phyloP scores from a whole-genome alignment of 1,284 basidiomycete species.

The Rhodotorula mucilaginosa region DNA sequence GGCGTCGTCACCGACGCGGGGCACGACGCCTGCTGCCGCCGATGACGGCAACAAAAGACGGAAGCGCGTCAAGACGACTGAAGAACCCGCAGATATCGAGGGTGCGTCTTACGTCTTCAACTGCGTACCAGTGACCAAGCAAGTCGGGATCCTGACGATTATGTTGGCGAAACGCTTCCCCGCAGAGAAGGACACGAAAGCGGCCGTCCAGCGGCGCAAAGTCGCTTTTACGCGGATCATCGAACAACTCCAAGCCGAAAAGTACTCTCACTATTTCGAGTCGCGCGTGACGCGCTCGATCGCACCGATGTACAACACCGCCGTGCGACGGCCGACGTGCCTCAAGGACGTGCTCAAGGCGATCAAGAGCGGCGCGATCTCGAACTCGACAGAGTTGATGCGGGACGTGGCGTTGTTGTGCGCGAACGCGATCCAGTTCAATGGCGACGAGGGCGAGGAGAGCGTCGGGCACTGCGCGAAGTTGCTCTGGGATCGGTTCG shows the following conservation, averaged over 20 bases:
- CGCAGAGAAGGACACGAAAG: constrained; percentile 23
- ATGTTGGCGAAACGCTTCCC: too few species aligned
- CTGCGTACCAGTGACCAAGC: background rate
- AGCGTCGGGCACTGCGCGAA: constrained; percentile 67
- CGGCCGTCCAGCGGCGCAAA: constrained; percentile 59
- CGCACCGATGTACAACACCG: constrained; percentile 83
- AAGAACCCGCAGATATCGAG: constrained; percentile 6
- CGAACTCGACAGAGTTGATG: constrained; percentile 78
- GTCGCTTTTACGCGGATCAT: constrained; percentile 75
- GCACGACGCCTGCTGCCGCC: background rate
- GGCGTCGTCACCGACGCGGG: background rate
- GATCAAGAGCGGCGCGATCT: constrained; percentile 76
- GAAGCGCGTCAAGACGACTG: constrained; percentile 16
- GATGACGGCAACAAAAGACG: constrained; percentile 4
- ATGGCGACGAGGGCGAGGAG: constrained; percentile 57
- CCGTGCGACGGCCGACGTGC: constrained; percentile 88
- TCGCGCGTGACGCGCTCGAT: constrained; percentile 82
- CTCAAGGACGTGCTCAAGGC: constrained; percentile 79
- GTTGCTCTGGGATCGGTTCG: constrained; percentile 75
- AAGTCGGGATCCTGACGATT: background rate
- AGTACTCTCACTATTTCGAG: constrained; percentile 83
- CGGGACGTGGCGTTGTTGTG: constrained; percentile 89
- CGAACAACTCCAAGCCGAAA: constrained; percentile 74
- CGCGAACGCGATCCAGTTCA: constrained; percentile 95
- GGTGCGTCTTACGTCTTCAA: background rate